Evolutionary conservation across 2,329 filamentous ascomycete species (phyloP).

Genomic region (Fusarium concolor): DNA sequence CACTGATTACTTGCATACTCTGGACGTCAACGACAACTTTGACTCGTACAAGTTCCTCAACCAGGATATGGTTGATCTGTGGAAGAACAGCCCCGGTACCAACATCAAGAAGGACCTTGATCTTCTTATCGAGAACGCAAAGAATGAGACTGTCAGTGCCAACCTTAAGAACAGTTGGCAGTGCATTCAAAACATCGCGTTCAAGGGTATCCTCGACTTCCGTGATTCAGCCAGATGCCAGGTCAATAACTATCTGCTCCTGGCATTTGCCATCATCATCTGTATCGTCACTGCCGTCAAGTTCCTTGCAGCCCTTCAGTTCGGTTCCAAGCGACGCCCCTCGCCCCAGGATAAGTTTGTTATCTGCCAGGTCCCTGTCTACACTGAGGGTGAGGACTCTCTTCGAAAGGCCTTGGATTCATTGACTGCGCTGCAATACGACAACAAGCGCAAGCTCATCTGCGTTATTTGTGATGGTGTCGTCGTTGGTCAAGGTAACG

Average conservation of each 20-base stretch:
- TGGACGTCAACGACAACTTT: constrained; percentile 66
- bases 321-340: constrained; percentile 90
- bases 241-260: constrained; percentile 89
- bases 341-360: constrained; percentile 97
- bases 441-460: constrained; percentile 98
- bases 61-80: constrained; percentile 70
- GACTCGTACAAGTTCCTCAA: constrained; percentile 79
- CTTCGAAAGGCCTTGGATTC: constrained; percentile 94
- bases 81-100: constrained; percentile 80
- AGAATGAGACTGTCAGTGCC: constrained; percentile 63
- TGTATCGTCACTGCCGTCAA: constrained; percentile 85
- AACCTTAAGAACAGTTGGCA: constrained; percentile 74
- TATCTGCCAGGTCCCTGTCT: constrained; percentile 97
- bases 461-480: constrained; percentile 97
- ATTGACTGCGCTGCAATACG: constrained; percentile 92
- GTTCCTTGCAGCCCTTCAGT: constrained; percentile 92
- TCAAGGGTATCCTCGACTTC: constrained; percentile 87
- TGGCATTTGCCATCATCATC: constrained; percentile 88
- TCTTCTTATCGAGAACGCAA: constrained; percentile 59
- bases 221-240: constrained; percentile 79
- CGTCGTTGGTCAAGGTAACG: constrained; percentile 95
- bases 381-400: constrained; percentile 97
- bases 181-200: constrained; percentile 87
- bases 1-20: constrained; percentile 89
- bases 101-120: constrained; percentile 79